Conservation (phyloP, 306 rosid genomes). For the Sphenostylis stenocarpa region DNA sequence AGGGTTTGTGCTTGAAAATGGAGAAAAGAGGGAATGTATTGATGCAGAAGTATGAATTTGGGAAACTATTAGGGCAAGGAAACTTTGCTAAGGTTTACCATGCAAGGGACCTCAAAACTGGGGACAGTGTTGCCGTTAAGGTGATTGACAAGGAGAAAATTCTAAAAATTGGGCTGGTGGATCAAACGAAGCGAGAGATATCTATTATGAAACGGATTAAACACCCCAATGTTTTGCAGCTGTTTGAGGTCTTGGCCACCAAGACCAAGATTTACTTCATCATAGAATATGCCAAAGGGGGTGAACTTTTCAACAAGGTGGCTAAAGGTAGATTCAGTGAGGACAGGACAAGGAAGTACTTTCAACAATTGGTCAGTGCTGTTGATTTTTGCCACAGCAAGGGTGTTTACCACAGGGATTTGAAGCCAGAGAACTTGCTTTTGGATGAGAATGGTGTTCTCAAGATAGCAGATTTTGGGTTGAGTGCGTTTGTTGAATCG, state of each 20-base stretch:
- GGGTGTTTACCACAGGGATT: slow-evolving; percentile 54
- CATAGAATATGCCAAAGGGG: slow-evolving; percentile 53
- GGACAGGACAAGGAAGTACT: slow-evolving; percentile 40
- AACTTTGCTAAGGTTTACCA: slow-evolving; percentile 51
- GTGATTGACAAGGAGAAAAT: slow-evolving; percentile 46
- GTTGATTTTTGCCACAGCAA: slow-evolving; percentile 46
- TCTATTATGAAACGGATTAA: slow-evolving; percentile 38
- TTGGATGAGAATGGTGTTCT: slow-evolving; percentile 47
- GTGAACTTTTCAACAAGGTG: slow-evolving; percentile 45
- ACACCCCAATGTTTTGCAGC: slow-evolving; percentile 44
- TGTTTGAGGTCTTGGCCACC: slow-evolving; percentile 50
- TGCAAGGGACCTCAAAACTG: slow-evolving; percentile 45
- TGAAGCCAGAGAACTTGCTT: slow-evolving; percentile 54
- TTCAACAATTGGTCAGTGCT: slow-evolving; percentile 46
- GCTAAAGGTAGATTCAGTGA: slow-evolving; percentile 36
- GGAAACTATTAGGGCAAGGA: slow-evolving; percentile 46
- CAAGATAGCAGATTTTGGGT: slow-evolving; percentile 52
- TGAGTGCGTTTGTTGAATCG: slow-evolving; percentile 42
- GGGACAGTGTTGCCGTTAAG: slow-evolving; percentile 47
- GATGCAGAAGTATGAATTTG: slow-evolving; percentile 47
- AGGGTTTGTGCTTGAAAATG: slow-evolving; percentile 31
- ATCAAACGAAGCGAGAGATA: slow-evolving; percentile 44
- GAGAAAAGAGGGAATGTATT: slow-evolving; percentile 35
- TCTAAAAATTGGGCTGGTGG: slow-evolving; percentile 29
- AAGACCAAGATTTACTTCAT: slow-evolving; percentile 52